A percentile compares a stretch with the other conserved stretches of the same genome.
Conservation (phyloP, 345 rosid genomes). For the Lepidium aucheri region DNA sequence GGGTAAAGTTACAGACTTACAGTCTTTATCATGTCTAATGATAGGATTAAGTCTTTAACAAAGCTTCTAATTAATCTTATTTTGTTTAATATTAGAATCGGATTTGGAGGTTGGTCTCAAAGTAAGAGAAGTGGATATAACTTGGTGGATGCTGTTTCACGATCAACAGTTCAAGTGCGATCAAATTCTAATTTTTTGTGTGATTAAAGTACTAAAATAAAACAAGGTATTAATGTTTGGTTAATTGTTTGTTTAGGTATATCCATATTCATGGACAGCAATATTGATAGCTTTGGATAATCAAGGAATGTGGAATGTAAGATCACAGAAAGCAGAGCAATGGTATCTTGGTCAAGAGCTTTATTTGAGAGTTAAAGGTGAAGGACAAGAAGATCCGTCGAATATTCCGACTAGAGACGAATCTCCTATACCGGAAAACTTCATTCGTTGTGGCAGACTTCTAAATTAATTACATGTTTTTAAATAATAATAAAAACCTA, state of each 20-base stretch:
- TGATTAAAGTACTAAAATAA: neutral
- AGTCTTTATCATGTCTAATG: neutral
- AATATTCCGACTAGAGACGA: slow-evolving; percentile 31
- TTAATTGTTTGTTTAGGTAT: slow-evolving; percentile 29
- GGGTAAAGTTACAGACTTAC: slow-evolving; percentile 34
- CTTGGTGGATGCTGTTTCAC: slow-evolving; percentile 48
- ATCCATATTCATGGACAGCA: slow-evolving; percentile 61
- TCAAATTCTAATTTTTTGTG: neutral
- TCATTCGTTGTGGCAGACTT: slow-evolving; percentile 48
- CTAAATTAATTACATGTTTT: neutral
- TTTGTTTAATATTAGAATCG: slow-evolving; percentile 29
- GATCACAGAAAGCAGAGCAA: slow-evolving; percentile 61
- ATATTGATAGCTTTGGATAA: slow-evolving; percentile 61
- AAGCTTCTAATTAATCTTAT: neutral
- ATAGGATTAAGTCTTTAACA: neutral
- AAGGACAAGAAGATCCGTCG: slow-evolving; percentile 49
- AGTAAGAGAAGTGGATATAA: slow-evolving; percentile 39
- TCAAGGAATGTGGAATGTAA: slow-evolving; percentile 93
- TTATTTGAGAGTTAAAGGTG: slow-evolving; percentile 55
- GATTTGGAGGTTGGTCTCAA: slow-evolving; percentile 50
- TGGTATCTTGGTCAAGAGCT: slow-evolving; percentile 79
- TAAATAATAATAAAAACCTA: neutral
- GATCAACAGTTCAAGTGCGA: slow-evolving; percentile 55
- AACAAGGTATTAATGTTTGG: neutral
- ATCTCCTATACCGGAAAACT: slow-evolving; percentile 48